Base-by-base conservation (phyloP, 805 yeast species). In the Starmerella powellii region DNA sequence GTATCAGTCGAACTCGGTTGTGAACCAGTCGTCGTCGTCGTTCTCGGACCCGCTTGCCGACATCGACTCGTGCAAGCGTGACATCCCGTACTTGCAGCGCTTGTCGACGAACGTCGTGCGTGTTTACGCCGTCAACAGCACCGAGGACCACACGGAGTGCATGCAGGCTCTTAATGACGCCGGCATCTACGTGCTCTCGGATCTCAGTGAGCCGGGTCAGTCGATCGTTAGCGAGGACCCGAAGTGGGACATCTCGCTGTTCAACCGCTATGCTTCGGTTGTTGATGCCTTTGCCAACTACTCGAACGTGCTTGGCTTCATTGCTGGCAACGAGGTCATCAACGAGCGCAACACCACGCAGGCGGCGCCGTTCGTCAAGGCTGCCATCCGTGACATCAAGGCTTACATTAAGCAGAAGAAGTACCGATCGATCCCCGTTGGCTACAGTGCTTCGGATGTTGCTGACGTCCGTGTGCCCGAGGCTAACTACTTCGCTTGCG, bases 261-360 rank as follows among this genome's bases (percentile, higher is more conserved):
- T 73, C 64, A 65, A 74, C 45, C 74, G 96, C 60, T 88, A 88
- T 67, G 77, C 80, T 37, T 63, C 70, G 21, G 95, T 88, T 28
- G 76, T 91, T 44, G 96, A 91, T 62, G 65, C 72, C 52, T 74
- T 91, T 67, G 74, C 76, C 45, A 68, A 72, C 54, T 88, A 87
- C 65, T 64, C 78, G 37, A 88, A 88, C 63, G 73, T 84, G 16
- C 69, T 88, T 49, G 98, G 97, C 2, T 87, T 84, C 72, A 87
- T 88, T 64, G 97, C 97, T 23, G 98, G 97, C 48, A 91, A 91
- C 64, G 98, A 88, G 71, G 97, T 91, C 41, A 76, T 88, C 46
- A 88, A 87, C 63, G 85, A 83, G 57, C 43, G 47, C 51, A 66
- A 85, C 37, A 87, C 84, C 63, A 82, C 96, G 12, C 79, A 76